Conservation (phyloP, 352 stramenopile genomes). For the Phytophthora brassicae region DNA sequence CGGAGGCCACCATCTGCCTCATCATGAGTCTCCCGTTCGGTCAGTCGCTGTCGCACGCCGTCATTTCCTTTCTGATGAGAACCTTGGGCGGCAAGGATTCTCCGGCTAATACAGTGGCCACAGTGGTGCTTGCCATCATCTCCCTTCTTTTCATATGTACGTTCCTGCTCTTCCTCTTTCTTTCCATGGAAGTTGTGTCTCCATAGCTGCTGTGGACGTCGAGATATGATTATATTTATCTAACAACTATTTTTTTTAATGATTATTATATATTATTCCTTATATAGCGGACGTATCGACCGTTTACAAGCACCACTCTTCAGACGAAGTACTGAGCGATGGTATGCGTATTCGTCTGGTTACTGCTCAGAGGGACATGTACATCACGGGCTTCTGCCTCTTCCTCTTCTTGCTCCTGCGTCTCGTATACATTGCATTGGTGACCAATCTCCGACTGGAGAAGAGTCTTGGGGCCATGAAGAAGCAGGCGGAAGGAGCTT, state of each 20-base stretch:
- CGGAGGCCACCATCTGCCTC: constrained; percentile 48
- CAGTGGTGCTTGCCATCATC: constrained; percentile 59
- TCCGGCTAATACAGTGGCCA: constrained; percentile 42
- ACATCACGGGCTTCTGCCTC: constrained; percentile 85
- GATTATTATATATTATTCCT: constrained; percentile 5
- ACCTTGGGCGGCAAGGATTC: constrained; percentile 51
- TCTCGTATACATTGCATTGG: constrained; percentile 73
- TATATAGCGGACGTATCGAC: constrained; percentile 68
- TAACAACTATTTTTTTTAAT: constrained; percentile 20
- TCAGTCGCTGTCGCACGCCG: constrained; percentile 49
- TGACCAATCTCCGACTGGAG: constrained; percentile 67
- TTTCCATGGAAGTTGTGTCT: not conserved
- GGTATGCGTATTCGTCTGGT: constrained; percentile 81
- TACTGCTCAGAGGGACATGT: constrained; percentile 81
- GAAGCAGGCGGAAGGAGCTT: constrained; percentile 74
- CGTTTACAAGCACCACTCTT: constrained; percentile 67
- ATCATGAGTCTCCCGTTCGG: constrained; percentile 60
- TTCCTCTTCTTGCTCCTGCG: constrained; percentile 83
- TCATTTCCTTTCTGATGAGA: constrained; percentile 62
- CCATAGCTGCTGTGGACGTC: constrained; percentile 5
- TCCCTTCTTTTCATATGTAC: constrained; percentile 76
- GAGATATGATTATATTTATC: constrained; percentile 11
- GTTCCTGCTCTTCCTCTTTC: constrained; percentile 13
- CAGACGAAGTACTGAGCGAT: constrained; percentile 59
- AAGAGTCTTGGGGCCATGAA: constrained; percentile 74